Conservation (phyloP, 495 filamentous ascomycete species). For the Aspergillus cavernicola region DNA sequence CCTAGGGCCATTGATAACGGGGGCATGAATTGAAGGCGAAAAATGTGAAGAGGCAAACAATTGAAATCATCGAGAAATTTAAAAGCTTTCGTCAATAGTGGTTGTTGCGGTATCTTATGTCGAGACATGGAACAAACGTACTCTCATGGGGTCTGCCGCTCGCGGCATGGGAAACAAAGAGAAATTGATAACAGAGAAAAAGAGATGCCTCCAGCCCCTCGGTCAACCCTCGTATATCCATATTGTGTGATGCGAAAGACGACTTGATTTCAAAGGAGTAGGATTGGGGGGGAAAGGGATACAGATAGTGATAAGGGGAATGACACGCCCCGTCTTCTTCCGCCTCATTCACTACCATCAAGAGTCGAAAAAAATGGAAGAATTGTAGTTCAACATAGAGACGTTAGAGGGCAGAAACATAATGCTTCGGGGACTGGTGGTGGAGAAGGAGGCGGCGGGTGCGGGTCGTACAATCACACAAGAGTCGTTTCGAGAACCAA, state of each 20-base stretch:
- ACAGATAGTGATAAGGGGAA: neutral
- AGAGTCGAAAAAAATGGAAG: neutral
- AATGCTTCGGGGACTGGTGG: slow-evolving; percentile 7
- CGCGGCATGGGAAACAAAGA: slow-evolving; percentile 19
- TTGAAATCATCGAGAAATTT: neutral
- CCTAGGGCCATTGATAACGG: slow-evolving; percentile 5
- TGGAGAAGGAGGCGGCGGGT: slow-evolving; percentile 8
- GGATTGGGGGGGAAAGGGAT: neutral
- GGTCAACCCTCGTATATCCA: slow-evolving; percentile 10
- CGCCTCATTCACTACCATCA: neutral
- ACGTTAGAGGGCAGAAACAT: slow-evolving; percentile 7
- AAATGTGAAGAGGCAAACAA: neutral
- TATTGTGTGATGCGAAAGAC: slow-evolving; percentile 10
- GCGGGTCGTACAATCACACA: slow-evolving; percentile 23
- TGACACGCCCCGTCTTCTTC: slow-evolving; percentile 7
- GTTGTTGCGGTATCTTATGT: slow-evolving; percentile 28
- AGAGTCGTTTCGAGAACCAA: slow-evolving; percentile 24
- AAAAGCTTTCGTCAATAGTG: slow-evolving; percentile 22
- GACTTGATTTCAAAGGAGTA: slow-evolving; percentile 4
- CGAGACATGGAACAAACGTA: slow-evolving; percentile 28
- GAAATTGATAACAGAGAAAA: slow-evolving; percentile 5
- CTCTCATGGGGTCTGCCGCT: slow-evolving; percentile 25
- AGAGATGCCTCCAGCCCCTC: slow-evolving; percentile 12
- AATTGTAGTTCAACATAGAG: neutral
- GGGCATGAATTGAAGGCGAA: neutral